These are phyloP conservation scores for Candida vaughaniae DNA, from an alignment of 805 yeast genomes.

Conservation along the genomic window DNA sequence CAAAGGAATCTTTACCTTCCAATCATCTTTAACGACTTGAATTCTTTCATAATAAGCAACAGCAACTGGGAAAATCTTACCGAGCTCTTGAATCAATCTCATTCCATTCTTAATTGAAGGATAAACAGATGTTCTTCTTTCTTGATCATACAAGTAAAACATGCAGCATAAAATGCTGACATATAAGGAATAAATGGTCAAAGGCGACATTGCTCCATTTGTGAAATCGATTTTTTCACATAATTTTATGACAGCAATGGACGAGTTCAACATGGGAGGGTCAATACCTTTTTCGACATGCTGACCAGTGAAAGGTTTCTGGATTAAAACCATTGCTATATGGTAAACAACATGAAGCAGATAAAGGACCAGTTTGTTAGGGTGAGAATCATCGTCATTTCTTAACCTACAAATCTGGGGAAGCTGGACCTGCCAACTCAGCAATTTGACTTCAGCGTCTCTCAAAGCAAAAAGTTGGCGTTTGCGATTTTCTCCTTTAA, in stretches of 20 bases:
- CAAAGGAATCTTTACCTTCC: background rate
- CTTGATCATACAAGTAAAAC: background rate
- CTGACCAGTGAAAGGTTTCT: background rate
- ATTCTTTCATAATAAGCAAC: background rate
- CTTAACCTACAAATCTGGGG: constrained; percentile 1
- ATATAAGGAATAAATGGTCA: background rate
- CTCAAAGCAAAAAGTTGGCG: constrained; percentile 2
- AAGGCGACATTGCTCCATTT: background rate
- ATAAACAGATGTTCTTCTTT: background rate
- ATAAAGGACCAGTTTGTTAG: background rate
- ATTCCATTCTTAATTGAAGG: background rate
- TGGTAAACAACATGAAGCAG: background rate
- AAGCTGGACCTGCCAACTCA: background rate
- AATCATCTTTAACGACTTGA: background rate
- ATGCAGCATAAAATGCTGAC: background rate
- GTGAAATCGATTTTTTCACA: background rate
- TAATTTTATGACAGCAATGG: background rate
- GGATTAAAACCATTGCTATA: background rate
- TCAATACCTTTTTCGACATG: background rate
- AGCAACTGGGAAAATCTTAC: background rate
- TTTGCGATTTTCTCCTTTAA: background rate
- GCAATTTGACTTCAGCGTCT: background rate
- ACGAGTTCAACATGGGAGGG: background rate
- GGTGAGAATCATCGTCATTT: background rate
- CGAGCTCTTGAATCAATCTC: background rate